Base-by-base conservation (phyloP, 2,329 filamentous ascomycete genomes). In the Fusarium tupiense region DNA sequence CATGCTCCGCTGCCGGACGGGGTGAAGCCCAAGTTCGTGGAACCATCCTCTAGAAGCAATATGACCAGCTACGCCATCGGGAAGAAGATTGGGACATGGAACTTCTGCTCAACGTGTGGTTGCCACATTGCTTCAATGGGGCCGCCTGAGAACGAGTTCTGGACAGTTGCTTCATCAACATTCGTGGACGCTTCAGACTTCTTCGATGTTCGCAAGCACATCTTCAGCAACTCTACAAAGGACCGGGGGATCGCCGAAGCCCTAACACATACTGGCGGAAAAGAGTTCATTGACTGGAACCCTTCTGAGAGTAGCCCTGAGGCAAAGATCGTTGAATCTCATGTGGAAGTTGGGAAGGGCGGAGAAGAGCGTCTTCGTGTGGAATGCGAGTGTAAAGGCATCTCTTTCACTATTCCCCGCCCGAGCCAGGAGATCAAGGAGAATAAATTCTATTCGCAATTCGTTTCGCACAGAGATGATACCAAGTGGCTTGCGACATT, bases 31-130 rank as follows among this genome's bases (percentile, higher is more conserved):
- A 78, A 78, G 10, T 87, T 85, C 74, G 77, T 85, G 54, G 77
- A 81, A 3, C 83, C 84, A 2, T 86, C 84, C 1, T 82, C 78
- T 4, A 73, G 80, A 47, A 72, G 68, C 12, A 82, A 80, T n/a
- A 71, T 86, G 64, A 82, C 82, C 4, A 72, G 78, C 12, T 87
- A 86, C 69, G 64, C 76, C n/a, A 77, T 83, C 40, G 61, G 76
- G 8, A 72, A 72, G 6, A 77, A 78, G 17, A 40, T 71, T 12
- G 79, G 77, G n/a, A 80, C 80, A 24, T 84, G 83, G 66, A 80
- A 83, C 68, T 87, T 87, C 67, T 88, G 86, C 78, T 81, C 79
- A 19, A 84, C 83, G 1, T 87, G 86, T 63, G 85, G 86, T 56
- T 84, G 84, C 60, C 85, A 87, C 64, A 79, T 86, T n/a, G 82